Evolutionary conservation across 768 basidiomycete genomes (phyloP), one percentile per base, ranked within the genome.

Genomic region (Xerocomellus amylosporus): DNA sequence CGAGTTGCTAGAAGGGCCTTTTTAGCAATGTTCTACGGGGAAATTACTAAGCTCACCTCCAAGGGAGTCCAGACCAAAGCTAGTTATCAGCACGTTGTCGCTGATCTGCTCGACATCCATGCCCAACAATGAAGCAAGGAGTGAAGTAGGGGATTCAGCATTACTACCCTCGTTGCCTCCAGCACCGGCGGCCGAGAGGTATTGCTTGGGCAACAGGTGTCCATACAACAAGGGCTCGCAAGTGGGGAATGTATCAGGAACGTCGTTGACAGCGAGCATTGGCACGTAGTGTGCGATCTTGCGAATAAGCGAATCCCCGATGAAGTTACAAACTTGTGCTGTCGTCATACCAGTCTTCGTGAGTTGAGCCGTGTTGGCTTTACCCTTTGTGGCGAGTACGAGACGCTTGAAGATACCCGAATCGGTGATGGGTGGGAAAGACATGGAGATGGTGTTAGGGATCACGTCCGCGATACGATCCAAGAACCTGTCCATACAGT

Each of bases 351-450:
- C 68, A 4, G 64, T 69, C 64, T 68, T 69, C 8, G 55, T 61
- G 26, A 69, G 66, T 40, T 67, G 65, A 0, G 64, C 51, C 1
- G 66, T 69, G 50, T 69, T 69, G 4, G 66, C 68, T 45, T 62
- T 63, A 2, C 68, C 68, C 37, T 51, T 65, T 1, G 64, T 62
- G 17, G 64, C 42, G 5, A 61, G 61, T 5, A 70, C 68, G 39
- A 69, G 68, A 37, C 68, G 68, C 44, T 69, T 69, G 60, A 69
- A 69, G 55, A 69, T 65, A n/a, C 68, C 68, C 4, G 69, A 71
- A 39, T 73, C 72, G 7, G 61, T 68, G 51, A 73, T 70, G 6
- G 71, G 69, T 2, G 71, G 71, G 51, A 71, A 65, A 28, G 69
- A 66, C 59, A 73, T 68, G 12, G 71, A 69, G 38, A 73, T 61